Conservation (phyloP, 2,329 filamentous ascomycete genomes). For the Fusarium napiforme region DNA sequence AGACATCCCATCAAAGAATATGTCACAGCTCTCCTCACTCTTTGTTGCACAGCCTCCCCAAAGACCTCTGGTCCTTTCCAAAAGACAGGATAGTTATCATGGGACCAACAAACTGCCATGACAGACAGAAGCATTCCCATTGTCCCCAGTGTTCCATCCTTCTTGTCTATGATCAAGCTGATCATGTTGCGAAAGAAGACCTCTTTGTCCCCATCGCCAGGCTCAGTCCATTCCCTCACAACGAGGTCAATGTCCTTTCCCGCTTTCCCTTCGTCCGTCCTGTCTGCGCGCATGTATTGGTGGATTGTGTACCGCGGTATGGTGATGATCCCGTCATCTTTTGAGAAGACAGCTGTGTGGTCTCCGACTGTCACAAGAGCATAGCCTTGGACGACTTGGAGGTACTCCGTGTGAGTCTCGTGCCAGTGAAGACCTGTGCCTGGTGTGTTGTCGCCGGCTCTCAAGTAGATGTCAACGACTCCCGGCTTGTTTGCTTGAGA, state of each 20-base stretch:
- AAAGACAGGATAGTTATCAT: slow-evolving; percentile 41
- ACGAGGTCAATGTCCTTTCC: slow-evolving; percentile 25
- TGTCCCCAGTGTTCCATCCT: slow-evolving; percentile 11
- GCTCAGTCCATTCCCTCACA: slow-evolving; percentile 40
- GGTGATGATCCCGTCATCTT: slow-evolving; percentile 33
- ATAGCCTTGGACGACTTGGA: slow-evolving; percentile 34
- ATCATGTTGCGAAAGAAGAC: slow-evolving; percentile 39
- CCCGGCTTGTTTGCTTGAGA: background rate
- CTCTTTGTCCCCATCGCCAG: slow-evolving; percentile 36
- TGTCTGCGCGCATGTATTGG: slow-evolving; percentile 35
- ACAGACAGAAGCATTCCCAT: slow-evolving; percentile 26
- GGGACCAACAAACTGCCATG: slow-evolving; percentile 28
- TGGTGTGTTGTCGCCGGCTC: slow-evolving; percentile 9
- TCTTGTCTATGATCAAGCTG: slow-evolving; percentile 34
- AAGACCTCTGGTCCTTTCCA: slow-evolving; percentile 30
- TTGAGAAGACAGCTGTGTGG: slow-evolving; percentile 28
- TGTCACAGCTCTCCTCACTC: slow-evolving; percentile 15
- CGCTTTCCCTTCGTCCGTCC: slow-evolving; percentile 14
- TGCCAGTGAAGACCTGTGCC: slow-evolving; percentile 37
- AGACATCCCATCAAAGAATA: slow-evolving; percentile 16
- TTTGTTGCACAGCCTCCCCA: slow-evolving; percentile 3
- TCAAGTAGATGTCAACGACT: slow-evolving; percentile 16
- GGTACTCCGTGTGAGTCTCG: slow-evolving; percentile 30
- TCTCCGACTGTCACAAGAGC: slow-evolving; percentile 37
- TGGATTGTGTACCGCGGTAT: slow-evolving; percentile 36